These are phyloP conservation scores for Backusella mclennaniae DNA, from an alignment of 192 early-diverging fungal genomes.

Conservation along the genomic window DNA sequence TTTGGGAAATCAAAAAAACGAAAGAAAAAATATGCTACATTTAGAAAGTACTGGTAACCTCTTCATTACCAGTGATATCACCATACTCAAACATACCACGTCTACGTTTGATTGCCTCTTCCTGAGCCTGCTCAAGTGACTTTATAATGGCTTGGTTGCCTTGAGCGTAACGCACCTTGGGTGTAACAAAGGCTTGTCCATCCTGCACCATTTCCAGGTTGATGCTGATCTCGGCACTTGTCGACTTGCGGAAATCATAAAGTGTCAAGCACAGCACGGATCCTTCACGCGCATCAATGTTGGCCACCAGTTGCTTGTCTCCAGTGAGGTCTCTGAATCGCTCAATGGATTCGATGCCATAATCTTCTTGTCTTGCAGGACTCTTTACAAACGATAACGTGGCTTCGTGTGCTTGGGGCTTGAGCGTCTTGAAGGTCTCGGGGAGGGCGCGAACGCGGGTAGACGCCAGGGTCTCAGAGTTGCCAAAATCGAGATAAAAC, in stretches of 20 bases:
- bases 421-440: conserved; percentile 63
- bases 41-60: conserved; percentile 12
- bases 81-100: conserved; percentile 60
- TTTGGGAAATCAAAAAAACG: too few species aligned
- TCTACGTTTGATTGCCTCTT: conserved; percentile 66
- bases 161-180: conserved; percentile 48
- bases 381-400: conserved; percentile 79
- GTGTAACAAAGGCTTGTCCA: conserved; percentile 57
- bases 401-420: conserved; percentile 80
- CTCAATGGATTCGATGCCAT: conserved; percentile 71
- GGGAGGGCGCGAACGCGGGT: conserved; percentile 76
- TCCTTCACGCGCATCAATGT: conserved; percentile 64
- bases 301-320: conserved; percentile 66
- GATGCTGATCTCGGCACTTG: conserved; percentile 63
- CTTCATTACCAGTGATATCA: conserved; percentile 52
- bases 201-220: conserved; percentile 66
- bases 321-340: conserved; percentile 65
- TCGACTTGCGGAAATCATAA: conserved; percentile 60
- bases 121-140: conserved; percentile 63
- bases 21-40: background rate
- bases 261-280: conserved; percentile 61
- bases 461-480: conserved; percentile 75
- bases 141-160: conserved; percentile 57
- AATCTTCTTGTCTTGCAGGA: conserved; percentile 66
- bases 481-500: conserved; percentile 94